These are phyloP conservation scores for Chaetomium sp. DNA, from an alignment of 2,329 filamentous ascomycete genomes.

Conservation along the genomic window DNA sequence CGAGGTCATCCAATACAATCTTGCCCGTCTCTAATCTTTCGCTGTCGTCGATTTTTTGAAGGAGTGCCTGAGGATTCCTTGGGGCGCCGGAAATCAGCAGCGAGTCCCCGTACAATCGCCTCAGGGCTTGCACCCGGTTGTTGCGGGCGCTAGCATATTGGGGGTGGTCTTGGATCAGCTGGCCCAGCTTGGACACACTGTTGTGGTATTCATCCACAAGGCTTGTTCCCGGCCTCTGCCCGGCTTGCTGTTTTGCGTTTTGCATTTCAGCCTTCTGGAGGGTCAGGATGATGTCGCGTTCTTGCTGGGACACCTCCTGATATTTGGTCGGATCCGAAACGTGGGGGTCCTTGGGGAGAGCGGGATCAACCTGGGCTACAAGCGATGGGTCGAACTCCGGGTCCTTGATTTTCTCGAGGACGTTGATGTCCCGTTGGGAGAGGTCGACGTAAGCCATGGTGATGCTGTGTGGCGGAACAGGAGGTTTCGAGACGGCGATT, in stretches of 20 bases:
- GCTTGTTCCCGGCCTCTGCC: conserved; percentile 28
- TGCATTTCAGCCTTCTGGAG: conserved; percentile 52
- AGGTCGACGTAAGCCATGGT: conserved; percentile 45
- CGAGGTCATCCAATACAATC: conserved; percentile 47
- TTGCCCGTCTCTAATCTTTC: conserved; percentile 36
- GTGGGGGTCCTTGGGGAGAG: conserved; percentile 51
- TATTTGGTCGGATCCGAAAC: conserved; percentile 47
- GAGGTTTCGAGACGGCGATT: too few species aligned
- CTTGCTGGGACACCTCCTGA: conserved; percentile 41
- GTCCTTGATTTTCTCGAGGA: conserved; percentile 62
- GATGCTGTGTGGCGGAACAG: not conserved
- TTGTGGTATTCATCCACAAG: conserved; percentile 40
- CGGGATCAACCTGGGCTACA: conserved; percentile 47
- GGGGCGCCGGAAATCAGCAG: conserved; percentile 42
- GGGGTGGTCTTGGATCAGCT: conserved; percentile 52
- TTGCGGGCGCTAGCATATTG: conserved; percentile 66
- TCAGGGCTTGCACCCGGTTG: conserved; percentile 63
- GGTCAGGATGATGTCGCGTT: conserved; percentile 46
- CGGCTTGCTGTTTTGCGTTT: conserved; percentile 37
- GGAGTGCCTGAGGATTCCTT: conserved; percentile 36
- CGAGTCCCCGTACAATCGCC: conserved; percentile 56
- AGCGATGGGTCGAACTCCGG: conserved; percentile 55
- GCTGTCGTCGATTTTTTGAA: conserved; percentile 30
- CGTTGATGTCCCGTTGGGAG: conserved; percentile 52
- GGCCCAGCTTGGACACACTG: conserved; percentile 44